Percentiles rank a stretch among this genome's conserved stretches.
Evolutionary conservation across 139 green algal species (phyloP).

Genomic region (Nannochloris sp.): DNA sequence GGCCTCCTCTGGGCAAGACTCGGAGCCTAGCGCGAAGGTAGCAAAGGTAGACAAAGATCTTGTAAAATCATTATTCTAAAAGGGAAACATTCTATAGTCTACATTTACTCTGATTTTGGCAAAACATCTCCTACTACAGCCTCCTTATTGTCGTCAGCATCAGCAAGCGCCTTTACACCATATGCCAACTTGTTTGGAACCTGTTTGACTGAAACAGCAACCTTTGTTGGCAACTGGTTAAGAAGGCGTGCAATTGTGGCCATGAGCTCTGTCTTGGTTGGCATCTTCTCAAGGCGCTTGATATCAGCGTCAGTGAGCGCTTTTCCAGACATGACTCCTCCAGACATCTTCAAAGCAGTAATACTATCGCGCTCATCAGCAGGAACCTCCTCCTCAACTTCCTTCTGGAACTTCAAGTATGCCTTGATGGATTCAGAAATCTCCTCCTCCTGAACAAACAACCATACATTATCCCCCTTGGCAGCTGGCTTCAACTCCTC

Average conservation of each 20-base stretch:
- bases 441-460: slow-evolving; percentile 77
- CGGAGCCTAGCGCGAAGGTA: neutral
- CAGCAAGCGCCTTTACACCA: slow-evolving; percentile 57
- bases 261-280: slow-evolving; percentile 78
- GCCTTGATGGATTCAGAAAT: slow-evolving; percentile 61
- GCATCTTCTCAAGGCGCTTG: slow-evolving; percentile 73
- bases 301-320: slow-evolving; percentile 32
- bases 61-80: slow-evolving; percentile 1
- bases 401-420: slow-evolving; percentile 65
- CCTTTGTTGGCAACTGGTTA: slow-evolving; percentile 75
- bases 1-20: neutral
- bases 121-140: slow-evolving; percentile 39
- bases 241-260: slow-evolving; percentile 66
- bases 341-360: slow-evolving; percentile 34
- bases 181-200: slow-evolving; percentile 64
- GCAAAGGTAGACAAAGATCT: slow-evolving; percentile 3
- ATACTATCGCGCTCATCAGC: slow-evolving; percentile 28
- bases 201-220: slow-evolving; percentile 54
- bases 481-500: slow-evolving; percentile 19
- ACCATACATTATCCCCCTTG: slow-evolving; percentile 77
- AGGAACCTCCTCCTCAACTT: slow-evolving; percentile 38
- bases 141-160: slow-evolving; percentile 62
- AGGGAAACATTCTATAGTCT: slow-evolving; percentile 1
- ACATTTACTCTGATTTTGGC: neutral
- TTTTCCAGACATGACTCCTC: slow-evolving; percentile 27